Evolutionary conservation across 2,329 filamentous ascomycete species (phyloP).

Genomic region (Ascosphaera acerosa): DNA sequence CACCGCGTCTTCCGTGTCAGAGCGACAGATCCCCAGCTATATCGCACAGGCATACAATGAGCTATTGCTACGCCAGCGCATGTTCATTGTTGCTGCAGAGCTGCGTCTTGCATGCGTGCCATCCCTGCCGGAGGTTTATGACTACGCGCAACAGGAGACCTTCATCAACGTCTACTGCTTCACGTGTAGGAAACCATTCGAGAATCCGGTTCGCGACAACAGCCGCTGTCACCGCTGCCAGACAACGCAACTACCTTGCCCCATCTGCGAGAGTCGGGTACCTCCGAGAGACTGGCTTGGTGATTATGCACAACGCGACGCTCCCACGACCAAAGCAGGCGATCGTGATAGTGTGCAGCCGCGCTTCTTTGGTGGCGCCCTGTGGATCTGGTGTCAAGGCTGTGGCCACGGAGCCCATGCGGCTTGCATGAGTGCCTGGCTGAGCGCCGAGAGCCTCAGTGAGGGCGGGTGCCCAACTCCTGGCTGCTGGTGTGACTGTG

Average conservation of each 20-base stretch:
- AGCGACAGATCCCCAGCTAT: constrained; percentile 25
- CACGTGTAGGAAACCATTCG: constrained; percentile 30
- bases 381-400: constrained; percentile 32
- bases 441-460: constrained; percentile 21
- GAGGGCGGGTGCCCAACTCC: constrained; percentile 32
- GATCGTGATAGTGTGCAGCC: constrained; percentile 4
- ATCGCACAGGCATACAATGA: constrained; percentile 32
- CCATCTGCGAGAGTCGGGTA: constrained; percentile 18
- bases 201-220: constrained; percentile 24
- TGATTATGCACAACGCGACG: too few relatives aligned
- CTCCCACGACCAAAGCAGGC: neutral
- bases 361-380: constrained; percentile 12
- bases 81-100: constrained; percentile 25
- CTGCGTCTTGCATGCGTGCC: constrained; percentile 30
- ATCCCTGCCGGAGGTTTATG: too few relatives aligned
- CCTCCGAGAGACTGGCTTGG: constrained; percentile 19
- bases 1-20: constrained; percentile 15
- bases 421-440: constrained; percentile 31
- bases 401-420: constrained; percentile 36
- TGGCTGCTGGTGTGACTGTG: constrained; percentile 35
- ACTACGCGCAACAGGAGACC: constrained; percentile 29
- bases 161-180: constrained; percentile 29
- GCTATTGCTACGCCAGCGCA: constrained; percentile 23
- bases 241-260: constrained; percentile 16
- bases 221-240: constrained; percentile 26